Evolutionary conservation across 192 early-diverging fungal genomes (phyloP), one percentile per base, ranked within the genome.

Genomic region (Allomyces macrogynus): DNA sequence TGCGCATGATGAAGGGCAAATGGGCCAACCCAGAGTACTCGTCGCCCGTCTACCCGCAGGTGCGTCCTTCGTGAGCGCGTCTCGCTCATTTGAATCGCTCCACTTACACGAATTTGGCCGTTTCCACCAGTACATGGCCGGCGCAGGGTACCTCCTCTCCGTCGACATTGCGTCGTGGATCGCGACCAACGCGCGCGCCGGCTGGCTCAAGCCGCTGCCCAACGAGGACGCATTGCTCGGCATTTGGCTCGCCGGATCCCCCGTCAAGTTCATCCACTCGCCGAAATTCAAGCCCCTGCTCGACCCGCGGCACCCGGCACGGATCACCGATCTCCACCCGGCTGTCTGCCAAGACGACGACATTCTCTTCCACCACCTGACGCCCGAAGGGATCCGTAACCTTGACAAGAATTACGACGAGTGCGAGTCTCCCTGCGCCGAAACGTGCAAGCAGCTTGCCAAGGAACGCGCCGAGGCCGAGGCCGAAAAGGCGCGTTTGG

Each of bases 151-250:
- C 49, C 49, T 57, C 16, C 20, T 20, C 49, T 20, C 49, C 16
- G 3, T n/a, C 49, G 49, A 57, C 49, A 57, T 57, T 5, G 49
- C 49, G 16, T 14, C 12, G 16, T 57, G 49, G 49, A n/a, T 57
- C 16, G 12, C 49, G 49, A 57, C 20, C 49, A 57, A 57, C 20
- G 49, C 49, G 49, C 49, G 49, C 12, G 9, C 49, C 49, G 49
- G 49, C 16, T 57, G 49, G 49, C 49, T 57, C 49, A 57, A 57
- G 49, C 49, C 49, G 49, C 49, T 57, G 49, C 49, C 49, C 49
- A 57, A 57, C 49, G 49, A 57, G 49, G 49, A 57, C 49, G 49
- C 49, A n/a, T 3, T 57, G 49, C 49, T 57, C 49, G 49, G 49
- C 49, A 57, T 57, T n/a, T 57, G 49, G 49, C 49, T 57, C 16